Conservation (phyloP, 2,329 filamentous ascomycete genomes). For the Apiospora rasikravindrae region DNA sequence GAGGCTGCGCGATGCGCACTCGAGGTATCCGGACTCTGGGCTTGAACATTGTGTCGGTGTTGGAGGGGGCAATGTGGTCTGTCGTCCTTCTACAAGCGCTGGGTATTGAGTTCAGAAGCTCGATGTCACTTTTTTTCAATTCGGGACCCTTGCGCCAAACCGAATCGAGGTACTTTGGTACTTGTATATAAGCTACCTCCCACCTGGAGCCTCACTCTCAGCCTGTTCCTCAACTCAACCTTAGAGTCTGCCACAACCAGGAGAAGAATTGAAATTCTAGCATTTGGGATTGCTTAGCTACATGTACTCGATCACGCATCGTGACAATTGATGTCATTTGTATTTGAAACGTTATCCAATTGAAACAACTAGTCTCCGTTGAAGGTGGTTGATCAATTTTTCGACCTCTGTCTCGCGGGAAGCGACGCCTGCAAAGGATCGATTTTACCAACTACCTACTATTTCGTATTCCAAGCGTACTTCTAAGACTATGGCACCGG, state of each 20-base stretch:
- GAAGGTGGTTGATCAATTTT: no score
- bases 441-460: no score
- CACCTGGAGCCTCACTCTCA: not conserved
- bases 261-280: not conserved
- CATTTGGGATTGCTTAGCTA: not conserved
- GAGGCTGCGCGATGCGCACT: constrained; percentile 43
- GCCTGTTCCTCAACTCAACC: not conserved
- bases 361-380: no score
- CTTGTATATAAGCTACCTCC: not conserved
- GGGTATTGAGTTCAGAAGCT: constrained; percentile 6
- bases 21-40: constrained; percentile 59
- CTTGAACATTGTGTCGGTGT: constrained; percentile 53
- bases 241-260: not conserved
- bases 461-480: no score
- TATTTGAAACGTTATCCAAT: not conserved
- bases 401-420: no score
- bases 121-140: constrained; percentile 14
- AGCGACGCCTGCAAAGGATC: no score
- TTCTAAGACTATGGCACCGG: no score
- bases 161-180: not conserved
- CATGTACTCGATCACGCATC: not conserved
- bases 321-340: not conserved
- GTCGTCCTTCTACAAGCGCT: constrained; percentile 18
- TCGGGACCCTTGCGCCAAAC: constrained; percentile 6
- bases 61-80: not conserved